phyloP scores from a whole-genome alignment of 176 grass and related monocot species.

The Triticum turgidum region DNA sequence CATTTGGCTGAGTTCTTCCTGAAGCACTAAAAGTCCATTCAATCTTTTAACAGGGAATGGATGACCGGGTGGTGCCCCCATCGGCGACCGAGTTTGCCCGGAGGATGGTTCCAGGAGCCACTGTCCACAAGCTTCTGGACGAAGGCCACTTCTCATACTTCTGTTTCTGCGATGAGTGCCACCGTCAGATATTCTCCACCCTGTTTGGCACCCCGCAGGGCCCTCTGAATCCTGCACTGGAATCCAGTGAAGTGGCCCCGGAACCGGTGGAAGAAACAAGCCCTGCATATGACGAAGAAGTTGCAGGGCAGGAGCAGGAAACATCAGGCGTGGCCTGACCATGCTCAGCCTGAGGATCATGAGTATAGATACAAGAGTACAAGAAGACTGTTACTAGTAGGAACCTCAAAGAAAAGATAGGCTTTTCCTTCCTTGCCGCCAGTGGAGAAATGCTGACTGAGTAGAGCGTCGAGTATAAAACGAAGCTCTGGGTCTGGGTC shows the following conservation, averaged over 20 bases:
- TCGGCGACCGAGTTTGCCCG: constrained; percentile 64
- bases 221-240: constrained; percentile 31
- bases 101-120: constrained; percentile 73
- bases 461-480: background rate
- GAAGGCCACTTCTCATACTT: constrained; percentile 99
- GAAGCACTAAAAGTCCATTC: background rate
- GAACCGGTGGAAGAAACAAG: constrained; percentile 40
- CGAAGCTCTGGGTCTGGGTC: constrained; percentile 20
- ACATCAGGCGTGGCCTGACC: constrained; percentile 37
- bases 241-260: constrained; percentile 20
- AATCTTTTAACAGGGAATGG: constrained; percentile 68
- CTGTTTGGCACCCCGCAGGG: constrained; percentile 91
- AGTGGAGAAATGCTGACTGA: background rate
- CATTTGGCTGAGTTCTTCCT: background rate
- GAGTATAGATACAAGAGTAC: constrained; percentile 42
- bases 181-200: constrained; percentile 91
- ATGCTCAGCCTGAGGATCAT: constrained; percentile 13
- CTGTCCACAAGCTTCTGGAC: constrained; percentile 67
- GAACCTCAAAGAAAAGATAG: constrained; percentile 27
- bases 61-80: constrained; percentile 81
- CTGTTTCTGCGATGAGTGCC: constrained; percentile 89
- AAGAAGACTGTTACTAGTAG: constrained; percentile 20
- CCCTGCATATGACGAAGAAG: constrained; percentile 27
- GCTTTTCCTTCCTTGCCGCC: constrained; percentile 20
- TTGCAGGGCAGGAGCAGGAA: constrained; percentile 48